phyloP scores from a whole-genome alignment of 2,329 filamentous ascomycete genomes.

The Niveomyces coronatus region DNA sequence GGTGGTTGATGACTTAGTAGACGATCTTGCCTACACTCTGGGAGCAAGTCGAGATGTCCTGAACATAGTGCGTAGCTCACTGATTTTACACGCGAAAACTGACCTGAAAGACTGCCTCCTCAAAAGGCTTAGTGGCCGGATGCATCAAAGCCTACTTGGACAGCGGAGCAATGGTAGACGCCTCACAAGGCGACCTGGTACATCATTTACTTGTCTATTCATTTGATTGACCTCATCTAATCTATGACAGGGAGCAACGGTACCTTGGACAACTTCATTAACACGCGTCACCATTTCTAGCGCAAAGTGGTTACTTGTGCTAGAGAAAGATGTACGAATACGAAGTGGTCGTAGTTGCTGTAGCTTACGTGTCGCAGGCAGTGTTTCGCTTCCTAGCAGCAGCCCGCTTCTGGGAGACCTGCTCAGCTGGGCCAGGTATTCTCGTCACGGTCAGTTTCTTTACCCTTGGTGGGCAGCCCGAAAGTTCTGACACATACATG shows the following conservation, averaged over 20 bases:
- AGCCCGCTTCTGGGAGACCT: slow-evolving; percentile 42
- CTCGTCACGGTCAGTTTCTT: slow-evolving; percentile 49
- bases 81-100: slow-evolving; percentile 1
- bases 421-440: slow-evolving; percentile 44
- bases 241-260: slow-evolving; percentile 41
- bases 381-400: slow-evolving; percentile 59
- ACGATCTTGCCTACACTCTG: slow-evolving; percentile 64
- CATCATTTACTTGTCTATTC: neutral
- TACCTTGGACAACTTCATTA: slow-evolving; percentile 45
- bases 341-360: neutral
- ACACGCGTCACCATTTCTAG: slow-evolving; percentile 36
- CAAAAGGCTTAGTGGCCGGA: slow-evolving; percentile 62
- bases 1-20: slow-evolving; percentile 61
- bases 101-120: slow-evolving; percentile 51
- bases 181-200: slow-evolving; percentile 21
- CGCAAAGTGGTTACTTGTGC: slow-evolving; percentile 56
- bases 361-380: slow-evolving; percentile 39
- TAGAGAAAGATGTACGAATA: slow-evolving; percentile 62
- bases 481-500: neutral
- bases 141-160: slow-evolving; percentile 35
- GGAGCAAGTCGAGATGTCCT: slow-evolving; percentile 51
- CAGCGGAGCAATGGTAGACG: slow-evolving; percentile 31
- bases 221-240: slow-evolving; percentile 10
- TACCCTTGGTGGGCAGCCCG: neutral
- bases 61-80: slow-evolving; percentile 54